Conservation (phyloP, 768 basidiomycete species). For the Leccinum boreale region DNA sequence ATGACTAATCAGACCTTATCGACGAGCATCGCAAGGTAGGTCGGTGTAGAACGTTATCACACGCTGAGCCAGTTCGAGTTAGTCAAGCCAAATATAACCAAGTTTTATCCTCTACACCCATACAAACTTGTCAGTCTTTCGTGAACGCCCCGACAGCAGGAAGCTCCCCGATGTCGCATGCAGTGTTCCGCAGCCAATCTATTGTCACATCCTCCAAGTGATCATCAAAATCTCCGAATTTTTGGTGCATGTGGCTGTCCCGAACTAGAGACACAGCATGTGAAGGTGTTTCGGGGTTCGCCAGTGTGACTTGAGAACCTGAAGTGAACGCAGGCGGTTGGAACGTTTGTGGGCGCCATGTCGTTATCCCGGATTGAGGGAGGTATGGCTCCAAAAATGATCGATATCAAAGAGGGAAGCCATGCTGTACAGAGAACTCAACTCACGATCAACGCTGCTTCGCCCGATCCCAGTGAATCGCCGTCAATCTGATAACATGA, state of each 20-base stretch:
- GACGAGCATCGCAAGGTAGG: not conserved
- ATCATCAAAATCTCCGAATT: slow-evolving; percentile 80
- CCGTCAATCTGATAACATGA: slow-evolving; percentile 52
- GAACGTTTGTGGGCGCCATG: slow-evolving; percentile 47
- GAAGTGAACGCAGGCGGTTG: slow-evolving; percentile 41
- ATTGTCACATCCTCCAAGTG: slow-evolving; percentile 69
- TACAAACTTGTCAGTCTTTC: not conserved
- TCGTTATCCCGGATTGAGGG: slow-evolving; percentile 34
- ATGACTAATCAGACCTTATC: not conserved
- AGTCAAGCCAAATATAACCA: not conserved
- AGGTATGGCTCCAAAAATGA: slow-evolving; percentile 47
- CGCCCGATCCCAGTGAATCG: slow-evolving; percentile 48
- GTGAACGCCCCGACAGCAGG: slow-evolving; percentile 4
- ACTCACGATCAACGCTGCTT: slow-evolving; percentile 59
- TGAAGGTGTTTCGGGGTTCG: slow-evolving; percentile 41
- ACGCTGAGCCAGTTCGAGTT: not conserved
- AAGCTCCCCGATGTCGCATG: slow-evolving; percentile 25
- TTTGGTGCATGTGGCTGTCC: slow-evolving; percentile 47
- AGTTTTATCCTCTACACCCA: not conserved
- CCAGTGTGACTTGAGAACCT: slow-evolving; percentile 47
- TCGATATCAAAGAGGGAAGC: slow-evolving; percentile 4
- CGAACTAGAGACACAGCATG: slow-evolving; percentile 49
- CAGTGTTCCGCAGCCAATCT: slow-evolving; percentile 46
- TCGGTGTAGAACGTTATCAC: not conserved
- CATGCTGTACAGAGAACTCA: not conserved